Evolutionary conservation across 805 yeast species (phyloP), one percentile per base, ranked within the genome.

Genomic region (Candida maesae): DNA sequence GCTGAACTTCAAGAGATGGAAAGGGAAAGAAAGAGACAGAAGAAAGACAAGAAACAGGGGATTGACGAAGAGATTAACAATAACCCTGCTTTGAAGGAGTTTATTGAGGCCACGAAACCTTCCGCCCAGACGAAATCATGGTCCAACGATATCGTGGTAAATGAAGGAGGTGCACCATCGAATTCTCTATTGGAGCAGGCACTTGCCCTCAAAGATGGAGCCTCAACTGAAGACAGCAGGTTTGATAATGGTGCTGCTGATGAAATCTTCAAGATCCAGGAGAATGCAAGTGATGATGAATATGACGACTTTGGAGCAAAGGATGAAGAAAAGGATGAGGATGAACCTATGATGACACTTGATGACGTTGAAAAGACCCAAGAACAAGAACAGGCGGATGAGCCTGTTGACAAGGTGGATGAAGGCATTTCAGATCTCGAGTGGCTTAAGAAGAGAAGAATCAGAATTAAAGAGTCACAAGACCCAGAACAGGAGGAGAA

Each of bases 101-200:
- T 76, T 50, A 71, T 91, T 61, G 84, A 84, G 49, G 84, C 85
- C 5, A 84, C 87, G 80, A 85, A 84, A 52, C 91, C 95, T 1
- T 65, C 83, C 5, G 67, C 74, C 25, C 82, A 82, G 56, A 73
- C 74, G 4, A 75, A 80, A 50, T 79, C 95, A 0, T 86, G 95
- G 91, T 87, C 84, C 3, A 61, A 59, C 19, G 68, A 63, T 26
- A 71, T 67, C 34, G 66, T 50, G 15, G 56, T 61, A 10, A 61
- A 59, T 9, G 60, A 60, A 20, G 72, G 55, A 1, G 57, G 58
- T 26, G 64, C 58, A 3, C 57, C 56, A 5, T 57, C 61, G 5
- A 67, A 68, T 40, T 58, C 71, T 2, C 49, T 68, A 27, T 49
- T 68, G 34, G 68, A 70, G 4, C 63, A 66, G 32, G 73, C 70